Evolutionary conservation across 2,329 filamentous ascomycete genomes (phyloP).

Genomic region (Tympanopsis confertula): DNA sequence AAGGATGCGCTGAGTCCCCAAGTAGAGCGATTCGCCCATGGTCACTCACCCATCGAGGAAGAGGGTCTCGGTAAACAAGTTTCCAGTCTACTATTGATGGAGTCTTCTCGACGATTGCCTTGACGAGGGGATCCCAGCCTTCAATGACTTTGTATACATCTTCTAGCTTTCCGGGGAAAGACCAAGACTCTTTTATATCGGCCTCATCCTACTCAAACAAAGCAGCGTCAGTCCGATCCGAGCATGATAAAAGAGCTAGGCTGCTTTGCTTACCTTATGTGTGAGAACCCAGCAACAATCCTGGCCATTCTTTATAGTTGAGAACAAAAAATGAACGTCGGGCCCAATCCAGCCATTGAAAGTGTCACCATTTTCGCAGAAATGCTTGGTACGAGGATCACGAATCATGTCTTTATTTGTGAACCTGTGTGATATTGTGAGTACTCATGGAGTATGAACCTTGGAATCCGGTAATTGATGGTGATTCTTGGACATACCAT

Average conservation of each 20-base stretch:
- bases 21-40: conserved; percentile 29
- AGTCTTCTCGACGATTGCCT: conserved; percentile 33
- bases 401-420: conserved; percentile 35
- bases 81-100: conserved; percentile 35
- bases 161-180: conserved; percentile 35
- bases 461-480: no score
- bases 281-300: conserved; percentile 49
- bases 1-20: conserved; percentile 37
- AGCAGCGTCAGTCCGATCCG: conserved; percentile 2
- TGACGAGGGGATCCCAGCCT: conserved; percentile 36
- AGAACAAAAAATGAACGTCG: conserved; percentile 43
- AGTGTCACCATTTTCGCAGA: conserved; percentile 42
- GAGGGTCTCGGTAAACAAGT: conserved; percentile 33
- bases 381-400: conserved; percentile 37
- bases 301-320: conserved; percentile 39
- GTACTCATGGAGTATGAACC: neutral
- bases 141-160: conserved; percentile 37
- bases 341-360: conserved; percentile 48
- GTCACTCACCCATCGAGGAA: conserved; percentile 35
- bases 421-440: conserved; percentile 19
- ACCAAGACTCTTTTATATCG: conserved; percentile 43
- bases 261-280: conserved; percentile 28
- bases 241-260: conserved; percentile 2
- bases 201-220: conserved; percentile 26
- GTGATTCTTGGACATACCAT: conserved; percentile 24